Percentiles rank a stretch among this genome's conserved stretches.
These are phyloP conservation scores for Ogataea methanolica DNA, from an alignment of 805 yeast genomes.

Conservation along the genomic window DNA sequence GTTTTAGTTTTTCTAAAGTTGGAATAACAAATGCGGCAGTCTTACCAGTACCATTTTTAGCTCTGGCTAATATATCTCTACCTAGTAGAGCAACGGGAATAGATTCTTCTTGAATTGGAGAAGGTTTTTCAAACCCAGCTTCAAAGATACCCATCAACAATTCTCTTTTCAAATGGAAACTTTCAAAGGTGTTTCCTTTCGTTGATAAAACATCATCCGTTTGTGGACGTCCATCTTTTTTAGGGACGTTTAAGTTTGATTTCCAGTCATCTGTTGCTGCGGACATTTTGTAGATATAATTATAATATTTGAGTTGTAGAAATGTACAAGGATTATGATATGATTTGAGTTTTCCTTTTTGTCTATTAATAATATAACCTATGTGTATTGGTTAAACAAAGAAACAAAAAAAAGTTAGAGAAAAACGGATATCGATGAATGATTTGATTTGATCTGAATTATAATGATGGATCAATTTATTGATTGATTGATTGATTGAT, in stretches of 20 bases:
- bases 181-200: conserved; percentile 88
- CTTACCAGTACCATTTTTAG: conserved; percentile 98
- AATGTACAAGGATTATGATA: background rate
- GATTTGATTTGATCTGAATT: too few species aligned
- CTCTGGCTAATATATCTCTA: conserved; percentile 93
- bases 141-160: conserved; percentile 97
- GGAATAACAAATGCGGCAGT: conserved; percentile 98
- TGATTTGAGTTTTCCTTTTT: background rate
- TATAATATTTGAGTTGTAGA: background rate
- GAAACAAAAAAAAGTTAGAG: too few species aligned
- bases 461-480: too few species aligned
- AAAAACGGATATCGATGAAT: too few species aligned
- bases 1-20: conserved; percentile 81
- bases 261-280: conserved; percentile 59
- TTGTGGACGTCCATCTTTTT: conserved; percentile 88
- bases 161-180: conserved; percentile 86
- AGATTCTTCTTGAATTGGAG: conserved; percentile 96
- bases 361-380: background rate
- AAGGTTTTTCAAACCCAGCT: conserved; percentile 97
- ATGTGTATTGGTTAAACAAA: too few species aligned
- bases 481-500: too few species aligned
- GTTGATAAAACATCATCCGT: conserved; percentile 94
- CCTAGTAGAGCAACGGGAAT: conserved; percentile 95
- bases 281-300: conserved; percentile 23
- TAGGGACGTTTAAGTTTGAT: conserved; percentile 65